Evolutionary conservation across 1,284 basidiomycete species (phyloP).

Genomic region (Moniliella sp.): DNA sequence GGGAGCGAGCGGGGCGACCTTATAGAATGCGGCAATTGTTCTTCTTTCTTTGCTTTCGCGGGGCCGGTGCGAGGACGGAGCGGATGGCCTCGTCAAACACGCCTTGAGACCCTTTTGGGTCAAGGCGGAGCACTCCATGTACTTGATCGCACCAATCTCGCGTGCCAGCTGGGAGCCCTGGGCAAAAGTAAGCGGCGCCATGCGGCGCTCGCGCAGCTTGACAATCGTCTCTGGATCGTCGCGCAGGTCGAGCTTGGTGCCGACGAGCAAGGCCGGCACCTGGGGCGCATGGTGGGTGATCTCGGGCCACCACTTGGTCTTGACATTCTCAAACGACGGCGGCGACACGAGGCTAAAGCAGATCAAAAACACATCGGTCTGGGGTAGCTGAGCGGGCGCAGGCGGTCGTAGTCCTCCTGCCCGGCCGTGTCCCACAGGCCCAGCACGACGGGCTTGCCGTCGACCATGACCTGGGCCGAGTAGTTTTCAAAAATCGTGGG

Average conservation of each 20-base stretch:
- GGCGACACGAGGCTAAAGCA: conserved; percentile 95
- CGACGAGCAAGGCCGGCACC: conserved; percentile 75
- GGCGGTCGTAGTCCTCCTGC: conserved; percentile 54
- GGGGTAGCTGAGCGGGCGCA: conserved; percentile 95
- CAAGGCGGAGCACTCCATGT: conserved; percentile 85
- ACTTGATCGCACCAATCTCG: conserved; percentile 74
- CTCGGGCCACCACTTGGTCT: conserved; percentile 51
- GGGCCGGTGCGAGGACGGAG: conserved; percentile 14
- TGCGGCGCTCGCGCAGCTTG: conserved; percentile 76
- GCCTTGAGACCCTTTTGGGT: conserved; percentile 58
- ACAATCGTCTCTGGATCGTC: conserved; percentile 78
- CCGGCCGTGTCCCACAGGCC: conserved; percentile 52
- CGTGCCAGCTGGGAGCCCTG: conserved; percentile 75
- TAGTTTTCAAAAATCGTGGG: conserved; percentile 73
- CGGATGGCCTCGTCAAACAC: conserved; percentile 32
- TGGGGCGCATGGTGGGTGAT: conserved; percentile 84
- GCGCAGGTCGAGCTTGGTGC: conserved; percentile 89
- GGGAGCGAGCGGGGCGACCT: background rate
- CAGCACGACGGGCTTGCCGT: conserved; percentile 89
- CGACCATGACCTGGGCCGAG: conserved; percentile 75
- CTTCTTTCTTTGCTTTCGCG: conserved; percentile 25
- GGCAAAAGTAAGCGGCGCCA: conserved; percentile 74
- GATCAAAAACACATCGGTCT: conserved; percentile 96
- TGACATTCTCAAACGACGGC: conserved; percentile 91
- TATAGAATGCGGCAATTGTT: conserved; percentile 29